Conservation (phyloP, 2,329 filamentous ascomycete species). For the Colletotrichum sp. region DNA sequence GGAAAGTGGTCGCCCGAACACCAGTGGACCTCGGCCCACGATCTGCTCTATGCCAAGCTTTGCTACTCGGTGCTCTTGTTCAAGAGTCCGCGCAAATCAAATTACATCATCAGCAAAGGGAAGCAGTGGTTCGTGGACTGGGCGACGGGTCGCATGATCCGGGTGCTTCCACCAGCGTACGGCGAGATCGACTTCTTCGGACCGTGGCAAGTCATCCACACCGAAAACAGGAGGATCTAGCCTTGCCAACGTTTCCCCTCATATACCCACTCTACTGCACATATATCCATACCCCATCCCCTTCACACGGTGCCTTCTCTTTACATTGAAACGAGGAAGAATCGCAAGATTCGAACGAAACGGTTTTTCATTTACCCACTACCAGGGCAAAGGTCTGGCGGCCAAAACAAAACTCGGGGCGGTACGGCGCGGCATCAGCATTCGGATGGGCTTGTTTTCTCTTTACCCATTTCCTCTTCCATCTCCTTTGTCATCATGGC, state of each 20-base stretch:
- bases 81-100: slow-evolving; percentile 61
- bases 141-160: slow-evolving; percentile 59
- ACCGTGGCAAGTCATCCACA: slow-evolving; percentile 54
- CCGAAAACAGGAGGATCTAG: slow-evolving; percentile 53
- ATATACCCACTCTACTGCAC: background rate
- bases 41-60: slow-evolving; percentile 63
- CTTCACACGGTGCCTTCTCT: slow-evolving; percentile 1
- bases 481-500: background rate
- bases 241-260: background rate
- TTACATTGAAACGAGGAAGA: slow-evolving; percentile 15
- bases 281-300: background rate
- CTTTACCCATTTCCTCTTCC: background rate
- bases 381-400: background rate
- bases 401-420: slow-evolving; percentile 14
- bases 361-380: background rate
- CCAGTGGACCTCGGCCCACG: slow-evolving; percentile 59
- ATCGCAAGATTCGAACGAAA: slow-evolving; percentile 16
- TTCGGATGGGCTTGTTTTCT: background rate
- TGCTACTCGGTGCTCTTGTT: slow-evolving; percentile 65
- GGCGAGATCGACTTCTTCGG: slow-evolving; percentile 55
- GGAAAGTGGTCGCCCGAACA: slow-evolving; percentile 64
- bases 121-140: slow-evolving; percentile 66
- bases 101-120: slow-evolving; percentile 61
- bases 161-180: slow-evolving; percentile 59
- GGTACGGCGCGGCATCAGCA: slow-evolving; percentile 12